Evolutionary conservation across 441 rosid genomes (phyloP).

Genomic region (Corymbia calophylla): DNA sequence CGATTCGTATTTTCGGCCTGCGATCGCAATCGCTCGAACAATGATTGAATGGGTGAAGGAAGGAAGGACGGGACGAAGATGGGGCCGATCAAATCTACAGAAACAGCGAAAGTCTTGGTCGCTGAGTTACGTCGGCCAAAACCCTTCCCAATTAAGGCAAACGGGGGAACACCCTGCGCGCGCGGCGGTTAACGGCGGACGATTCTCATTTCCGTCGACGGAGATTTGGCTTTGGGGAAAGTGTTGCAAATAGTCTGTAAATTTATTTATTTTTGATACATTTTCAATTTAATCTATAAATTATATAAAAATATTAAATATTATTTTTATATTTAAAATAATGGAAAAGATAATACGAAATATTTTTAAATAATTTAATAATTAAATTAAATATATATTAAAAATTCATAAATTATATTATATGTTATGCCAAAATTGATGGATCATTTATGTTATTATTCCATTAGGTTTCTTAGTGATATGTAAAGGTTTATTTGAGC

Average conservation of each 20-base stretch:
- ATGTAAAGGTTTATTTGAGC: too few relatives aligned
- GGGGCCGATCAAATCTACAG: background rate
- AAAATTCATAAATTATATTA: too few relatives aligned
- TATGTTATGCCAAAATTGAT: accelerated
- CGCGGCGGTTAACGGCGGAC: background rate
- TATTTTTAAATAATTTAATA: accelerated
- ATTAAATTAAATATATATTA: too few relatives aligned
- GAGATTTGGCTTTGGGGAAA: background rate
- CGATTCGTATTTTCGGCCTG: background rate
- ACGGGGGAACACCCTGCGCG: background rate
- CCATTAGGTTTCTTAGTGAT: accelerated
- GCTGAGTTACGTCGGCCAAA: background rate
- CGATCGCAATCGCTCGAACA: background rate
- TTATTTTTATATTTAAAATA: too few relatives aligned
- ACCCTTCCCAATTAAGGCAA: background rate
- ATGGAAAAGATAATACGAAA: background rate
- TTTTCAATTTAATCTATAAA: accelerated
- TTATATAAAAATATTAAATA: accelerated
- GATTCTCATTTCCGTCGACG: background rate
- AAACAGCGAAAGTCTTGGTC: background rate
- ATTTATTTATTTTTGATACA: too few relatives aligned
- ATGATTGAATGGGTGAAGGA: background rate
- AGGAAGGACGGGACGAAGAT: background rate
- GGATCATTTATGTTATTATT: accelerated
- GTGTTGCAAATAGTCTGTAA: background rate